These are phyloP conservation scores for Pezicula radicicola DNA, from an alignment of 2,329 filamentous ascomycete species.

Conservation along the genomic window DNA sequence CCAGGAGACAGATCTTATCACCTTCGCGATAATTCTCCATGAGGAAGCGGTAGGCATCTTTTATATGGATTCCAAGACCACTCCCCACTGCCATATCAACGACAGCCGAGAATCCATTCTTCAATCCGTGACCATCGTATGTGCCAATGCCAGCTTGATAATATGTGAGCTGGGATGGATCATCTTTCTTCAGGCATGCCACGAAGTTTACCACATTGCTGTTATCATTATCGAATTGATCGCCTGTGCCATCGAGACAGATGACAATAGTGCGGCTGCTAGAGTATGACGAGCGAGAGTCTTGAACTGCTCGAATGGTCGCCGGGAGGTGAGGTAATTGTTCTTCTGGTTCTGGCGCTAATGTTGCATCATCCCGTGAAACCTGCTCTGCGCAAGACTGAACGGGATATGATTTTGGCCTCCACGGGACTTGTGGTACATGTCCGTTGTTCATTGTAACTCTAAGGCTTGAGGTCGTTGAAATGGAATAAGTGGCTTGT, in stretches of 20 bases:
- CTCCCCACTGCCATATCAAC: slow-evolving; percentile 41
- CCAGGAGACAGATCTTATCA: slow-evolving; percentile 45
- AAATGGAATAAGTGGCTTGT: too few species aligned
- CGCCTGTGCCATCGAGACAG: slow-evolving; percentile 41
- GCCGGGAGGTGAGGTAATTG: slow-evolving; percentile 5
- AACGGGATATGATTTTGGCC: slow-evolving; percentile 11
- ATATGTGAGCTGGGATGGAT: slow-evolving; percentile 34
- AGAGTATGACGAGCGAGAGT: slow-evolving; percentile 3
- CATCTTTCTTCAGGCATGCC: slow-evolving; percentile 39
- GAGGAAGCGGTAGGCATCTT: slow-evolving; percentile 40
- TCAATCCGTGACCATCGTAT: slow-evolving; percentile 36
- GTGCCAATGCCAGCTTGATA: slow-evolving; percentile 45
- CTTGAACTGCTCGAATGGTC: slow-evolving; percentile 12
- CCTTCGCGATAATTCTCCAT: slow-evolving; percentile 45
- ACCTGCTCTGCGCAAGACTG: slow-evolving; percentile 10
- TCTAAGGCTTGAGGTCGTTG: background rate
- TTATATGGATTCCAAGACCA: slow-evolving; percentile 37
- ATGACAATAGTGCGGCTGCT: slow-evolving; percentile 30
- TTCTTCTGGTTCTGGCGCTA: slow-evolving; percentile 5
- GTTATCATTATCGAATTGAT: slow-evolving; percentile 39
- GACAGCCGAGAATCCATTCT: slow-evolving; percentile 34
- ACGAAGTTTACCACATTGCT: slow-evolving; percentile 42
- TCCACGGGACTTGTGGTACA: slow-evolving; percentile 6
- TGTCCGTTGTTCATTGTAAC: slow-evolving; percentile 4
- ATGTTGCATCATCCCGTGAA: slow-evolving; percentile 4